Conservation (phyloP, 2,329 filamentous ascomycete genomes). For the Claviceps africana region DNA sequence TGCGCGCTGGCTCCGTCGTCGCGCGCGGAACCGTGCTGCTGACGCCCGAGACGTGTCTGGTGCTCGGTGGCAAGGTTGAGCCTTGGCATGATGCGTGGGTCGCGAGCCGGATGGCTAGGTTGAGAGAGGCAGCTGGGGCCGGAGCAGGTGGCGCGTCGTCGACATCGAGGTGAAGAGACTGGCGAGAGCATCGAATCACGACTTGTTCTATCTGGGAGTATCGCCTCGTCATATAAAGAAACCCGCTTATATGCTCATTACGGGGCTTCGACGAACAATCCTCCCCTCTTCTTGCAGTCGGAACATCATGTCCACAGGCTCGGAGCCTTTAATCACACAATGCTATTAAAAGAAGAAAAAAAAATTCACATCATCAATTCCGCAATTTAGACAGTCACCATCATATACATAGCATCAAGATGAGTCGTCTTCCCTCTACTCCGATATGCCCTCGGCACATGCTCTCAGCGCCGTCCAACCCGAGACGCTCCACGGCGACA, state of each 20-base stretch:
- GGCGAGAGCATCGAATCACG: neutral
- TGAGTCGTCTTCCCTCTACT: conserved; percentile 1
- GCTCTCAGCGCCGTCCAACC: conserved; percentile 48
- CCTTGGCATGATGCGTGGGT: conserved; percentile 66
- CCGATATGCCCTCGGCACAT: conserved; percentile 13
- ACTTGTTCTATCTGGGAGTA: conserved; percentile 1
- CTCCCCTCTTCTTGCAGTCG: too few species aligned
- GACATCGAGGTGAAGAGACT: neutral
- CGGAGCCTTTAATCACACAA: neutral
- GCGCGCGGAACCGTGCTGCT: conserved; percentile 69
- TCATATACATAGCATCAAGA: neutral
- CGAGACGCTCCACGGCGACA: conserved; percentile 62
- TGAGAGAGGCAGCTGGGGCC: conserved; percentile 44
- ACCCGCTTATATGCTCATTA: neutral
- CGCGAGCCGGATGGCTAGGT: conserved; percentile 51
- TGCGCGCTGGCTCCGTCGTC: conserved; percentile 51
- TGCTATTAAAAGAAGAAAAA: too few species aligned
- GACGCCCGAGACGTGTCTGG: conserved; percentile 49
- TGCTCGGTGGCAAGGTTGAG: conserved; percentile 83
- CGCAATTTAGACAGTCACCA: neutral
- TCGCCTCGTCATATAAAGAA: neutral
- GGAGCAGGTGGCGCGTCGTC: neutral
- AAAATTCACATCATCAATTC: neutral
- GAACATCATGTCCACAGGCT: neutral
- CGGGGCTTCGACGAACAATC: neutral